Evolutionary conservation across 768 basidiomycete genomes (phyloP).

Genomic region (Strobilomyces confusus): DNA sequence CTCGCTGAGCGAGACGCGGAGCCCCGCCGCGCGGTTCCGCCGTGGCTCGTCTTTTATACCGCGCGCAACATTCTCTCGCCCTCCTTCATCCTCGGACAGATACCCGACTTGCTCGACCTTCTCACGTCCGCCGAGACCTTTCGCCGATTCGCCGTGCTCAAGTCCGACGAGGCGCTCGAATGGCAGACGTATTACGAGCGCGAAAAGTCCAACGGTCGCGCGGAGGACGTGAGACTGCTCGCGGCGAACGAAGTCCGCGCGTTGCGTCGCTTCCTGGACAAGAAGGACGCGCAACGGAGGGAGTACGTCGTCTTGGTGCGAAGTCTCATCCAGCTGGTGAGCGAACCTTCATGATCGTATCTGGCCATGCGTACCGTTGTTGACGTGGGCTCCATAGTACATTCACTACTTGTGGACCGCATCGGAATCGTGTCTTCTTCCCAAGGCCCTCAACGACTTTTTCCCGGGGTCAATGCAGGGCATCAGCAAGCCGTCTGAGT

Average conservation of each 20-base stretch:
- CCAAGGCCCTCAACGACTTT: constrained; percentile 21
- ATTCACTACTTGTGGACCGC: constrained; percentile 28
- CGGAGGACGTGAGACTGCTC: constrained; percentile 17
- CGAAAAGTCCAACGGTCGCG: not conserved
- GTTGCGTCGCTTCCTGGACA: constrained; percentile 10
- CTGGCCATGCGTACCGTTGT: not conserved
- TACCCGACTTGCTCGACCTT: constrained; percentile 28
- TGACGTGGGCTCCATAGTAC: constrained; percentile 16
- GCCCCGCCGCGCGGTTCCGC: constrained; percentile 7
- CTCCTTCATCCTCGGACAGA: constrained; percentile 28
- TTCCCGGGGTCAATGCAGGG: constrained; percentile 26
- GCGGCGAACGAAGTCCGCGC: constrained; percentile 12
- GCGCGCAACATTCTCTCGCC: constrained; percentile 29
- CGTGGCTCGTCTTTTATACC: constrained; percentile 23
- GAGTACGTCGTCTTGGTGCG: constrained; percentile 23
- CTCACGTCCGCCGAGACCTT: constrained; percentile 21
- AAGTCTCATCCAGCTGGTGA: constrained; percentile 21
- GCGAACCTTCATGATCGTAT: not conserved
- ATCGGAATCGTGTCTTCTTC: constrained; percentile 25
- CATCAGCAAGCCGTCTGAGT: constrained; percentile 13
- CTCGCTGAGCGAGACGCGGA: too few relatives aligned
- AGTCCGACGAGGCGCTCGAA: constrained; percentile 18
- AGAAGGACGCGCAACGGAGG: constrained; percentile 14
- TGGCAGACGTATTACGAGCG: constrained; percentile 25
- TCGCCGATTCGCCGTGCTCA: constrained; percentile 16